Percentiles rank a stretch among this genome's conserved stretches.
These are phyloP conservation scores for Bruguiera sexangula DNA, from an alignment of 345 rosid species.

Conservation along the genomic window DNA sequence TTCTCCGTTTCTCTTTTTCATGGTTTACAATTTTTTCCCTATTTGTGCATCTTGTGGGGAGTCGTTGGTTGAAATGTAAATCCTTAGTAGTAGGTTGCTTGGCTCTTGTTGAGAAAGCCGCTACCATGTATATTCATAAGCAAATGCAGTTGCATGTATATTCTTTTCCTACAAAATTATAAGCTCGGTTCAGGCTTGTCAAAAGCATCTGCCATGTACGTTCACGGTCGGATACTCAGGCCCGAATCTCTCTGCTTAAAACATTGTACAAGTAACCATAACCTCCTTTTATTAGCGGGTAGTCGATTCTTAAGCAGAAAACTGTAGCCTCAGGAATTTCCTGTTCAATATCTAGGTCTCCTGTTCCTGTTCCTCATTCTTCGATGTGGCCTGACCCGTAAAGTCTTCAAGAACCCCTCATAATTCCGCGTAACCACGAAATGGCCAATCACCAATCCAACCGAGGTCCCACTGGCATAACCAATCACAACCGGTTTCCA, in stretches of 20 bases:
- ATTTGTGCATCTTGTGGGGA: constrained; percentile 32
- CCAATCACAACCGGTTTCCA: neutral
- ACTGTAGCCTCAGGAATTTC: neutral
- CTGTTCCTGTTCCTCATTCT: neutral
- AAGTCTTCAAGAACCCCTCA: neutral
- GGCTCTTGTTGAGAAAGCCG: constrained; percentile 23
- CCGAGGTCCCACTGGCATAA: neutral
- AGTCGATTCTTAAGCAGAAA: neutral
- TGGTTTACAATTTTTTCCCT: constrained; percentile 21
- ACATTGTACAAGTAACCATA: too few relatives aligned
- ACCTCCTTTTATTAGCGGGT: too few relatives aligned
- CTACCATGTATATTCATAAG: constrained; percentile 34
- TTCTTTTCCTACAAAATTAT: constrained; percentile 3
- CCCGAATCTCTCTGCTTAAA: neutral
- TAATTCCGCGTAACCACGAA: neutral
- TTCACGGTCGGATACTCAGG: neutral
- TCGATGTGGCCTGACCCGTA: neutral
- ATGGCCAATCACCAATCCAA: neutral
- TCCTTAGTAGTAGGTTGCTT: constrained; percentile 45
- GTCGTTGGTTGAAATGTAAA: constrained; percentile 55
- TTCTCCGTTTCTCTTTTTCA: constrained; percentile 14
- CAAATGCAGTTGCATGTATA: constrained; percentile 14
- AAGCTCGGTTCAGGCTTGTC: constrained; percentile 16
- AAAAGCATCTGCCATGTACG: constrained; percentile 21
- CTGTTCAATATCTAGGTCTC: neutral